Percentiles rank a stretch among this genome's conserved stretches.
phyloP scores from a whole-genome alignment of 2,329 filamentous ascomycete genomes.

The Clonostachys rosea region DNA sequence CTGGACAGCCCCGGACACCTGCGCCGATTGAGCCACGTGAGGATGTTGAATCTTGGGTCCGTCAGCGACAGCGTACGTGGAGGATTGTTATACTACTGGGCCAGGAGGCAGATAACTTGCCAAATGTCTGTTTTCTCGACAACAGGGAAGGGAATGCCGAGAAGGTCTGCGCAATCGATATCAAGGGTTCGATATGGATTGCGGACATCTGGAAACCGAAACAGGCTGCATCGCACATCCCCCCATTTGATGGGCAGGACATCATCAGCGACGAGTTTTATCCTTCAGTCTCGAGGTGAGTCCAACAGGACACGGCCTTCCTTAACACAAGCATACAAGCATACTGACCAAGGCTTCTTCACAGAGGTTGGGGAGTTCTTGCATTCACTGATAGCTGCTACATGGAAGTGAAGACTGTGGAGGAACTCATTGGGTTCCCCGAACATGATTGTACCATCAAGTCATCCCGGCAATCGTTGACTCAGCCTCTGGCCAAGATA shows the following conservation, averaged over 20 bases:
- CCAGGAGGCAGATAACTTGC: constrained; percentile 37
- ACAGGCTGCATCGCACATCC: constrained; percentile 17
- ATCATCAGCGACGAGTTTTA: constrained; percentile 19
- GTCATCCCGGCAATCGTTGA: background rate
- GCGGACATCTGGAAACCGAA: constrained; percentile 44
- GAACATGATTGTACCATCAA: background rate
- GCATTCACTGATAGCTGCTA: constrained; percentile 39
- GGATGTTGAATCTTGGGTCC: constrained; percentile 23
- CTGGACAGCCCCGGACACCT: background rate
- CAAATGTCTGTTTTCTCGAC: constrained; percentile 46
- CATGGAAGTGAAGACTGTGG: constrained; percentile 22
- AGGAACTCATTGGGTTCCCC: constrained; percentile 24
- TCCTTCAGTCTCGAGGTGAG: constrained; percentile 17
- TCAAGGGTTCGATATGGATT: constrained; percentile 41
- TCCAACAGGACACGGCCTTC: background rate
- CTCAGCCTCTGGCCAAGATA: constrained; percentile 10
- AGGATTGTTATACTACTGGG: constrained; percentile 40
- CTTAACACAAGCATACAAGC: background rate
- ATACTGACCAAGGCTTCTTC: background rate
- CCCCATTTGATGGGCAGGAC: constrained; percentile 1
- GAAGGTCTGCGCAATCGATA: constrained; percentile 45
- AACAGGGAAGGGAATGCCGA: constrained; percentile 40
- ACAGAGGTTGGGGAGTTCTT: constrained; percentile 44
- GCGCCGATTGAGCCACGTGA: background rate
- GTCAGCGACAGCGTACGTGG: constrained; percentile 40